A percentile compares a stretch with the other conserved stretches of the same genome.
These are phyloP conservation scores for Russula compacta DNA, from an alignment of 768 basidiomycete genomes.

Conservation along the genomic window DNA sequence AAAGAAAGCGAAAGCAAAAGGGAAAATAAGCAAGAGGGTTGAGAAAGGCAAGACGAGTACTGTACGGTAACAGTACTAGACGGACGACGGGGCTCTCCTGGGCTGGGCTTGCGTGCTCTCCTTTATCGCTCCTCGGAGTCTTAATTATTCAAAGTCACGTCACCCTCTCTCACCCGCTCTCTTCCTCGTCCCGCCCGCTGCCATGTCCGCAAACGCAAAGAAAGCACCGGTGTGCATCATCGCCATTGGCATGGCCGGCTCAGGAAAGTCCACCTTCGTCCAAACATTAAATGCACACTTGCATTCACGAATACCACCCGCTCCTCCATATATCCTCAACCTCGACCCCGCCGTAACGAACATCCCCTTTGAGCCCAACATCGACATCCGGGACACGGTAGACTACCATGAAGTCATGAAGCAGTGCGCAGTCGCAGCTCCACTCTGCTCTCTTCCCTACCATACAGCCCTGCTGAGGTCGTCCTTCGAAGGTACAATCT, in stretches of 20 bases:
- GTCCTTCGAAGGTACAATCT: slow-evolving; percentile 72
- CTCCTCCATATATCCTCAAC: slow-evolving; percentile 93
- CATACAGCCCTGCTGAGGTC: slow-evolving; percentile 3
- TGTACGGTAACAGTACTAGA: too few relatives aligned
- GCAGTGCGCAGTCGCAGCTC: slow-evolving; percentile 60
- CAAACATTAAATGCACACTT: slow-evolving; percentile 91
- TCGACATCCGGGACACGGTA: slow-evolving; percentile 96
- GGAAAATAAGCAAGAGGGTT: neutral
- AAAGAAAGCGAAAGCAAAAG: neutral
- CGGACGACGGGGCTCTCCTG: neutral
- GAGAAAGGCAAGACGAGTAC: neutral
- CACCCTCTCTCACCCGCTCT: neutral
- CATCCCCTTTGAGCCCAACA: slow-evolving; percentile 90
- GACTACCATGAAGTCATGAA: slow-evolving; percentile 99
- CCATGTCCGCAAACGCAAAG: slow-evolving; percentile 23
- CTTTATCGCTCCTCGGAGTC: slow-evolving; percentile 18
- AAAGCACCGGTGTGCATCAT: slow-evolving; percentile 72
- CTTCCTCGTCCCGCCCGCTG: neutral
- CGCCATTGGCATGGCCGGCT: slow-evolving; percentile 93
- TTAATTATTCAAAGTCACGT: neutral
- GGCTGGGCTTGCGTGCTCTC: neutral
- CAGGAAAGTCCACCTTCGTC: slow-evolving; percentile 96
- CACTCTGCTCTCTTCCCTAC: slow-evolving; percentile 10
- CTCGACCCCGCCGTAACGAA: slow-evolving; percentile 93
- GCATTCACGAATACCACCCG: slow-evolving; percentile 51